Conservation (phyloP, 129 eudicot species). For the Tanacetum coccineum region DNA sequence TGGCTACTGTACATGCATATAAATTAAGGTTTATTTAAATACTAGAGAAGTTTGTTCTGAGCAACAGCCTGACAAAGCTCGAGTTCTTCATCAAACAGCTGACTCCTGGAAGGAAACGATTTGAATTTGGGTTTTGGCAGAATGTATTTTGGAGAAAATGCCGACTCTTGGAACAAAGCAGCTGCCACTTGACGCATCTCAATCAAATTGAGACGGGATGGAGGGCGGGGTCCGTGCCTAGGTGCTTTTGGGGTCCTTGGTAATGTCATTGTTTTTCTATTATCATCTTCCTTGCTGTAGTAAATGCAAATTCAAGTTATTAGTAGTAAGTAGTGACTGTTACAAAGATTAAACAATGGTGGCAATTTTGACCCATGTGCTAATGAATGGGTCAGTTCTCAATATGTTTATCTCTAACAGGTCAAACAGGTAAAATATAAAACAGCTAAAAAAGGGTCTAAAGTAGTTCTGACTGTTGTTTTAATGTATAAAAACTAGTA, state of each 20-base stretch:
- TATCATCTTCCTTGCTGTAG: constrained; percentile 62
- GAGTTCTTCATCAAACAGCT: constrained; percentile 63
- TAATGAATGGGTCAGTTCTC: not conserved
- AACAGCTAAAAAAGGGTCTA: not conserved
- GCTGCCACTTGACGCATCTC: constrained; percentile 88
- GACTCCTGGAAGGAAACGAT: constrained; percentile 68
- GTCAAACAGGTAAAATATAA: not conserved
- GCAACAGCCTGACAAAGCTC: constrained; percentile 98
- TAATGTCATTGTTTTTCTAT: constrained; percentile 32
- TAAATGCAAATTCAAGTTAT: constrained; percentile 12
- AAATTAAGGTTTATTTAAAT: not conserved
- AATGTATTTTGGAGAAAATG: constrained; percentile 51
- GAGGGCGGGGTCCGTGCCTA: constrained; percentile 87
- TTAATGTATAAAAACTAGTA: no score
- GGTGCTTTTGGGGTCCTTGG: constrained; percentile 97
- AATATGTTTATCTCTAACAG: not conserved
- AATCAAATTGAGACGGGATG: constrained; percentile 57
- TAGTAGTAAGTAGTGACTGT: not conserved
- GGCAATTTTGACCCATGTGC: not conserved
- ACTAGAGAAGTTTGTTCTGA: constrained; percentile 88
- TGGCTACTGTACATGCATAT: constrained; percentile 30
- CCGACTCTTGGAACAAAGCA: constrained; percentile 73
- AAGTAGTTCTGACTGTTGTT: no score
- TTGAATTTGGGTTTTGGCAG: constrained; percentile 60
- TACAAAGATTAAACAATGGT: no score